A percentile compares a stretch with the other conserved stretches of the same genome.
Conservation (phyloP, 2,329 filamentous ascomycete species). For the Ceratocystis eucalypticola region DNA sequence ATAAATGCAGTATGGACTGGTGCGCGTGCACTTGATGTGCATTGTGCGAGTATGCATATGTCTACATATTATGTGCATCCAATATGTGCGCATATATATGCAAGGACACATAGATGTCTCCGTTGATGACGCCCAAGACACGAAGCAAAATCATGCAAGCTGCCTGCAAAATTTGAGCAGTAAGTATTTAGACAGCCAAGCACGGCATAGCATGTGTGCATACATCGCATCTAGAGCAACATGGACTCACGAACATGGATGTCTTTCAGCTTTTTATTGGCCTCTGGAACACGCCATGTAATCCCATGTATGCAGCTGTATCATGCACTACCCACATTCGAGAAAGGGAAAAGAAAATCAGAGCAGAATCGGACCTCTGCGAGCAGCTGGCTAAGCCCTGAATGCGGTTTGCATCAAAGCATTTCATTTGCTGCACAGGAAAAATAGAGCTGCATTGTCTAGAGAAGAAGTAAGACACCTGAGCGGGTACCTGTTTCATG, state of each 20-base stretch:
- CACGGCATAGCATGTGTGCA: not conserved
- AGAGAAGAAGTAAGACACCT: not conserved
- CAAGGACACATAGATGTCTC: no score
- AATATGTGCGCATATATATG: not conserved
- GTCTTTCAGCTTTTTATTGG: slow-evolving; percentile 3
- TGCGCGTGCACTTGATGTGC: no score
- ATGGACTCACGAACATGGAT: not conserved
- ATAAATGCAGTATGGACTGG: no score
- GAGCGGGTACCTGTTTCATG: slow-evolving; percentile 7
- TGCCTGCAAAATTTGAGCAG: not conserved
- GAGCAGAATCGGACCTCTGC: not conserved
- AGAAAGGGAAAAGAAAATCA: not conserved
- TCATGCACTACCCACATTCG: not conserved
- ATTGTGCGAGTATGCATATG: not conserved
- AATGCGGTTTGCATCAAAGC: not conserved
- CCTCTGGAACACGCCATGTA: not conserved
- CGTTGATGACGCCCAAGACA: not conserved
- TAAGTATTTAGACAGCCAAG: not conserved
- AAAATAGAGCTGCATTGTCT: not conserved
- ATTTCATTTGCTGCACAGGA: not conserved
- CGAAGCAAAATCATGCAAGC: not conserved
- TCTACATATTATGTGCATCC: not conserved
- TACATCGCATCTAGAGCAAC: not conserved
- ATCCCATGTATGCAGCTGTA: not conserved
- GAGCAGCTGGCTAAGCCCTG: not conserved